These are phyloP conservation scores for Radiomyces spectabilis DNA, from an alignment of 192 early-diverging fungal species.

Conservation along the genomic window DNA sequence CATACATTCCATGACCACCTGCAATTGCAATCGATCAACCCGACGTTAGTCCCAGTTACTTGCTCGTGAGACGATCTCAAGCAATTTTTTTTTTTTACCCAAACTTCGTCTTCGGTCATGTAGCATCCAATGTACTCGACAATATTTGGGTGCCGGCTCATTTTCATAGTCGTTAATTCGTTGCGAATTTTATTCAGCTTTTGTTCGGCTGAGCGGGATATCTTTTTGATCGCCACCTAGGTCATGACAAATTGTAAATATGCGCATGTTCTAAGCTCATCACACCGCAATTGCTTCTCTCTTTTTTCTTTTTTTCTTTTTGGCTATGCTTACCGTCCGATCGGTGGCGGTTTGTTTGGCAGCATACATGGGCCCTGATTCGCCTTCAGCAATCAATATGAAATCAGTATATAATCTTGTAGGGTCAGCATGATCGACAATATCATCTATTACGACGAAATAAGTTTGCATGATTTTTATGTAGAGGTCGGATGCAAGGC, in stretches of 20 bases:
- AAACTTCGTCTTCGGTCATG: constrained; percentile 75
- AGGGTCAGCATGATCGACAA: constrained; percentile 78
- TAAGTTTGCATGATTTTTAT: not conserved
- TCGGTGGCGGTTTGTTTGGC: constrained; percentile 53
- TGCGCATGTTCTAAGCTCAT: too few relatives aligned
- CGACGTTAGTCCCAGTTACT: too few relatives aligned
- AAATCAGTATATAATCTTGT: constrained; percentile 74
- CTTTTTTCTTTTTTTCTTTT: too few relatives aligned
- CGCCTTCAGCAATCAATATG: constrained; percentile 90
- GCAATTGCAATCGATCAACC: not conserved
- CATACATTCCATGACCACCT: constrained; percentile 96
- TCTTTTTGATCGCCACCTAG: constrained; percentile 88
- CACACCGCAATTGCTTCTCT: too few relatives aligned
- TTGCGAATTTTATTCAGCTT: constrained; percentile 90
- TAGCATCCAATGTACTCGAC: constrained; percentile 91
- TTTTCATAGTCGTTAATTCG: constrained; percentile 85
- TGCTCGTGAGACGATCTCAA: too few relatives aligned
- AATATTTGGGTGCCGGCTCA: constrained; percentile 84
- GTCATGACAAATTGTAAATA: not conserved
- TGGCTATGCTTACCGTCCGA: constrained; percentile 9
- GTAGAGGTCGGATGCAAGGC: not conserved
- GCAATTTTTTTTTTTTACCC: constrained; percentile 39
- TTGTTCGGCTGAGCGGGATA: constrained; percentile 75
- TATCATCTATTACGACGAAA: constrained; percentile 34
- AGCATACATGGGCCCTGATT: constrained; percentile 84